Conservation (phyloP, 148 eudicot genomes). For the Polygonum aviculare region DNA sequence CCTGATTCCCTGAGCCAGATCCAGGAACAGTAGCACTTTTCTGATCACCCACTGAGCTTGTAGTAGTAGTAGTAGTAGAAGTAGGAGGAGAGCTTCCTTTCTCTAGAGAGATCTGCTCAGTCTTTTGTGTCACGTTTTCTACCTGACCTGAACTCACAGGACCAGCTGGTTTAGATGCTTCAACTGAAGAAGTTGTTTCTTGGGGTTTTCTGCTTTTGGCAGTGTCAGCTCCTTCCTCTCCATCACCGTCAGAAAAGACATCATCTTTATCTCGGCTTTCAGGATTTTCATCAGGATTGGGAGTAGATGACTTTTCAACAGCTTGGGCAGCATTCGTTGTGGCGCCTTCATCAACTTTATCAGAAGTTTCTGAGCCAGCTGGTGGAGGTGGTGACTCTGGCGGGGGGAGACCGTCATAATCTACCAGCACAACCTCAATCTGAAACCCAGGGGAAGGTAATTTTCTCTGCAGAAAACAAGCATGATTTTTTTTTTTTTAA, state of each 20-base stretch:
- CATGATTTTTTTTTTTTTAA: too few relatives aligned
- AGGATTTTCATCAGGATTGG: conserved; percentile 27
- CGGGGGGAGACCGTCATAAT: conserved; percentile 41
- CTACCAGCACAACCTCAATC: conserved; percentile 90
- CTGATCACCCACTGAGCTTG: conserved; percentile 14
- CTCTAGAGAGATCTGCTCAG: conserved; percentile 53
- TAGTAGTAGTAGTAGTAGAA: conserved; percentile 15
- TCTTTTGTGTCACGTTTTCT: conserved; percentile 36
- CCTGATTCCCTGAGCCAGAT: conserved; percentile 17
- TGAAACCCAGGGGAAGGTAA: conserved; percentile 97
- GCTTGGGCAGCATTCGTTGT: conserved; percentile 24
- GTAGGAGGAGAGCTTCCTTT: conserved; percentile 18
- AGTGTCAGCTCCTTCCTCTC: conserved; percentile 37
- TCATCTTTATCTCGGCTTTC: conserved; percentile 60
- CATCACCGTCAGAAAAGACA: conserved; percentile 77
- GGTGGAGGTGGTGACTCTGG: conserved; percentile 26
- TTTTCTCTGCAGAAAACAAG: conserved; percentile 51
- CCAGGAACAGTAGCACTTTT: conserved; percentile 19
- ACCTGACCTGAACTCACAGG: conserved; percentile 26
- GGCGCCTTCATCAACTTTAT: conserved; percentile 35
- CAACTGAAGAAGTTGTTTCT: conserved; percentile 22
- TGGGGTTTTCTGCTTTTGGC: conserved; percentile 31
- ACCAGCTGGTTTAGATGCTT: conserved; percentile 20
- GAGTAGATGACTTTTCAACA: conserved; percentile 22
- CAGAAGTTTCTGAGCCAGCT: conserved; percentile 18